Percentiles rank a stretch among this genome's conserved stretches.
Evolutionary conservation across 371 early-diverging fungal genomes (phyloP).

Genomic region (Mucor saturninus): DNA sequence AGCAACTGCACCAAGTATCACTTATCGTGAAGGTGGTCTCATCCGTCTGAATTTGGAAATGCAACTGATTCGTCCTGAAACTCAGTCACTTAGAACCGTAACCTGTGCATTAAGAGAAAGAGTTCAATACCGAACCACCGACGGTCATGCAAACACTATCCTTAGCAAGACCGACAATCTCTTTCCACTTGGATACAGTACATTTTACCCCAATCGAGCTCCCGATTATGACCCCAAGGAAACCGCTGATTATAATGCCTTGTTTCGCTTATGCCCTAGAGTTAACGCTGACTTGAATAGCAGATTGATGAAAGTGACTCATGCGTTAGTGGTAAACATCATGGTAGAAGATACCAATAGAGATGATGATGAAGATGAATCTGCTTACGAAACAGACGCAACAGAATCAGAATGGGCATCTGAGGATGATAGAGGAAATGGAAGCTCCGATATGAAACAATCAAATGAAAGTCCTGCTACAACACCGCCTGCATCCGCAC

Average conservation of each 20-base stretch:
- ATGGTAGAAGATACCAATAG: slow-evolving; percentile 28
- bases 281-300: slow-evolving; percentile 38
- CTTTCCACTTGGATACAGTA: slow-evolving; percentile 35
- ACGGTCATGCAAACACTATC: slow-evolving; percentile 26
- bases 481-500: slow-evolving; percentile 30
- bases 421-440: slow-evolving; percentile 25
- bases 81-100: slow-evolving; percentile 39
- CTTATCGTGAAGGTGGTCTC: slow-evolving; percentile 54
- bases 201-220: slow-evolving; percentile 33
- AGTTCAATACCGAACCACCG: slow-evolving; percentile 49
- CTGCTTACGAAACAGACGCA: slow-evolving; percentile 29
- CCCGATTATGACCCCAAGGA: slow-evolving; percentile 31
- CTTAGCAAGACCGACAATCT: slow-evolving; percentile 34
- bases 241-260: slow-evolving; percentile 35
- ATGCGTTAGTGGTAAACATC: slow-evolving; percentile 36
- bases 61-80: slow-evolving; percentile 37
- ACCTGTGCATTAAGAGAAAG: slow-evolving; percentile 52
- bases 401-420: slow-evolving; percentile 33
- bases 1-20: slow-evolving; percentile 47
- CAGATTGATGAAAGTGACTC: slow-evolving; percentile 34
- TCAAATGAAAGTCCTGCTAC: slow-evolving; percentile 5
- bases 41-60: slow-evolving; percentile 44
- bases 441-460: slow-evolving; percentile 14
- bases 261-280: slow-evolving; percentile 38
- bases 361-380: slow-evolving; percentile 28